phyloP scores from a whole-genome alignment of 2,329 filamentous ascomycete genomes.

The Colletotrichum acutatum region DNA sequence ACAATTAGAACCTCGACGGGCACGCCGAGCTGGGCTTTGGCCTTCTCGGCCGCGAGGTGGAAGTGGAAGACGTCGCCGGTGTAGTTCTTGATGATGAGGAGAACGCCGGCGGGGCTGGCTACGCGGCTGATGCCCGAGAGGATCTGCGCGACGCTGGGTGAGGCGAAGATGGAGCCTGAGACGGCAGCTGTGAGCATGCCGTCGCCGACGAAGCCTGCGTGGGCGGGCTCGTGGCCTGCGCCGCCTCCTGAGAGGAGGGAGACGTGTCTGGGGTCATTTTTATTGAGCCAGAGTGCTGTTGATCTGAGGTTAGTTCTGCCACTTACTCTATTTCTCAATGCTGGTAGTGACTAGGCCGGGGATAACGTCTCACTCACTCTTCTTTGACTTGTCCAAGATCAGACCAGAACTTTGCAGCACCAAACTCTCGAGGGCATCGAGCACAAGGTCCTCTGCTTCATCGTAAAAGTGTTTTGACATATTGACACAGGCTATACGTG shows the following conservation, averaged over 20 bases:
- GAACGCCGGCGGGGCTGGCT: conserved; percentile 65
- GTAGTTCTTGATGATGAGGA: conserved; percentile 76
- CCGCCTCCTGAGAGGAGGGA: conserved; percentile 64
- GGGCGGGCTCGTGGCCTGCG: conserved; percentile 73
- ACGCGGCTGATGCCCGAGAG: conserved; percentile 67
- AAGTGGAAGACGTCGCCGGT: conserved; percentile 71
- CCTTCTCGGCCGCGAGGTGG: conserved; percentile 43
- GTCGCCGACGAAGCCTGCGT: conserved; percentile 72
- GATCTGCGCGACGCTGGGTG: conserved; percentile 71
- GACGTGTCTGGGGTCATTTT: conserved; percentile 47
- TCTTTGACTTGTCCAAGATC: conserved; percentile 56
- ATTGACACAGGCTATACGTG: background rate
- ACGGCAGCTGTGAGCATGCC: conserved; percentile 72
- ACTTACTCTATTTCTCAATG: background rate
- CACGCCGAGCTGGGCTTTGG: conserved; percentile 37
- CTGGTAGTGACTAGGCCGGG: no score
- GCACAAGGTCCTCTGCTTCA: conserved; percentile 31
- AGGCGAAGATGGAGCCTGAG: conserved; percentile 75
- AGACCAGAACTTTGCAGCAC: conserved; percentile 62
- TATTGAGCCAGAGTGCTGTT: conserved; percentile 29
- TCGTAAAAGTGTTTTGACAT: conserved; percentile 32
- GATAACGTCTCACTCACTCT: conserved; percentile 38
- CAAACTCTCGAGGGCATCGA: conserved; percentile 29
- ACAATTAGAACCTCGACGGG: conserved; percentile 47
- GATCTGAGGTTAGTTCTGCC: background rate